Evolutionary conservation across 768 basidiomycete genomes (phyloP).

Genomic region (Boletales sp.): DNA sequence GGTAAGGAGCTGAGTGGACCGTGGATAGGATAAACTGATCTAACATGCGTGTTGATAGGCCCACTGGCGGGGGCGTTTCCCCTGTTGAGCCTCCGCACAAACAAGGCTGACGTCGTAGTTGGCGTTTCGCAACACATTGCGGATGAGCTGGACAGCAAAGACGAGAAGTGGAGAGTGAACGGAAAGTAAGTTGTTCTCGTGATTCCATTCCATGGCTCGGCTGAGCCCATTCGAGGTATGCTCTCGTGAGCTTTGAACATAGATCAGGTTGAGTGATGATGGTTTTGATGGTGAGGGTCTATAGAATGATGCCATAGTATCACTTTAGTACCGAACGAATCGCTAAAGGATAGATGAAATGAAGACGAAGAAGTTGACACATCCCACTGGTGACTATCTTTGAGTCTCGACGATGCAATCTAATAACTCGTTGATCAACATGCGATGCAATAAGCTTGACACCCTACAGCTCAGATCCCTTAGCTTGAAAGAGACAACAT

Average conservation of each 20-base stretch:
- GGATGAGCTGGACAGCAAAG: slow-evolving; percentile 60
- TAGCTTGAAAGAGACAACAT: too few species aligned
- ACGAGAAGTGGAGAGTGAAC: slow-evolving; percentile 71
- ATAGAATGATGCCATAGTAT: neutral
- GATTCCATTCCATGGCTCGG: neutral
- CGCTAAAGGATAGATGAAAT: too few species aligned
- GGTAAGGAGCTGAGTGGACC: slow-evolving; percentile 40
- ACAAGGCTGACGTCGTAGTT: slow-evolving; percentile 93
- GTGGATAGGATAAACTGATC: neutral
- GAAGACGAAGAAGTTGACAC: too few species aligned
- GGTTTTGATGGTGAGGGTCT: neutral
- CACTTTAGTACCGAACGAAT: too few species aligned
- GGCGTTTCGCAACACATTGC: slow-evolving; percentile 68
- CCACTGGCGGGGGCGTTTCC: slow-evolving; percentile 78
- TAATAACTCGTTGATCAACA: too few species aligned
- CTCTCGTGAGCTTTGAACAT: slow-evolving; percentile 30
- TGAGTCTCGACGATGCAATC: too few species aligned
- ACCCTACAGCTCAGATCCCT: too few species aligned
- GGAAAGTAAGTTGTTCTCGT: slow-evolving; percentile 54
- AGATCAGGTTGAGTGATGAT: slow-evolving; percentile 1
- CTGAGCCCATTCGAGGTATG: slow-evolving; percentile 22
- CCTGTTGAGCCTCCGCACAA: slow-evolving; percentile 82
- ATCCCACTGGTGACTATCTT: too few species aligned
- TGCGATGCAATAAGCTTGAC: too few species aligned
- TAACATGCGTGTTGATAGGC: slow-evolving; percentile 39